phyloP scores from a whole-genome alignment of 306 rosid genomes.

The Aeschynomene evenia region DNA sequence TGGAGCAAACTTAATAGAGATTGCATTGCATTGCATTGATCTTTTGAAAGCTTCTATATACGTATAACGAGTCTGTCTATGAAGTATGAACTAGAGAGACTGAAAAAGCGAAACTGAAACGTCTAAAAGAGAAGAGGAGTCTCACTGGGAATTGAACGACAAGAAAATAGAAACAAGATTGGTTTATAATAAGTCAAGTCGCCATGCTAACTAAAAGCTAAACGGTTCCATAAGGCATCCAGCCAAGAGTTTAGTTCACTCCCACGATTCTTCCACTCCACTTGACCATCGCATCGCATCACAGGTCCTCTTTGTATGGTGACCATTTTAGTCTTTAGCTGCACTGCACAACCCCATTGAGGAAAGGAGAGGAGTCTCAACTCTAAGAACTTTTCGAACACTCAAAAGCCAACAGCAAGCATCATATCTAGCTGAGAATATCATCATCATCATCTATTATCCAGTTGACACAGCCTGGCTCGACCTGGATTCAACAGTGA shows the following conservation, averaged over 20 bases:
- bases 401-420: constrained; percentile 33
- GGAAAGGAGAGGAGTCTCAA: constrained; percentile 6
- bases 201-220: constrained; percentile 1
- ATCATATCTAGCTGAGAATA: constrained; percentile 14
- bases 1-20: too few relatives aligned
- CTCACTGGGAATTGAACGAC: background rate
- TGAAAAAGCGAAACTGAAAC: constrained; percentile 24
- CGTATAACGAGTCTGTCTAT: constrained; percentile 4
- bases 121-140: background rate
- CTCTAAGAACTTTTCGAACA: constrained; percentile 1
- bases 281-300: background rate
- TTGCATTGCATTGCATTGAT: constrained; percentile 13
- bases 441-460: constrained; percentile 35
- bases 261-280: too few relatives aligned
- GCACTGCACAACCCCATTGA: constrained; percentile 11
- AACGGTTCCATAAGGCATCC: constrained; percentile 20
- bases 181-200: too few relatives aligned
- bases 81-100: background rate
- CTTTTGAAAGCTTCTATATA: constrained; percentile 18
- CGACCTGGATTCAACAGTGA: constrained; percentile 94
- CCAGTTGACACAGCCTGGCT: constrained; percentile 63
- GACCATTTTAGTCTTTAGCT: constrained; percentile 16
- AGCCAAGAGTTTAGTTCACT: constrained; percentile 25
- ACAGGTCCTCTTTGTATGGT: constrained; percentile 16
- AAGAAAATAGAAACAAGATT: background rate